Evolutionary conservation across 805 yeast species (phyloP), one percentile per base, ranked within the genome.

Genomic region (Monosporozyma siamensis): DNA sequence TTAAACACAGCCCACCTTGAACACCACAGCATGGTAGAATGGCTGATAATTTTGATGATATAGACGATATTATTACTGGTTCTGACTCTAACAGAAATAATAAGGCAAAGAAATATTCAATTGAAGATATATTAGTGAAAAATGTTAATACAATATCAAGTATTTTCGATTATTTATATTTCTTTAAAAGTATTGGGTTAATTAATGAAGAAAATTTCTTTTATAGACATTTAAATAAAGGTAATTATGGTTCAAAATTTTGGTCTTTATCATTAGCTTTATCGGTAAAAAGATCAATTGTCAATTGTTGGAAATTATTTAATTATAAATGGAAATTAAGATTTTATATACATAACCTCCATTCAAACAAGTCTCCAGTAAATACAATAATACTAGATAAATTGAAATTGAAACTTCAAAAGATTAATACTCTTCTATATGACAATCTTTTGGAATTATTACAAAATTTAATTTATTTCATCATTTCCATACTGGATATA

Each of bases 241-340:
- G 59, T 12, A 51, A 52, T 18, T 34, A 54, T 37, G 61, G 61
- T 12, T 54, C 59, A 3, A 58, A 53, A 34, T 23, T 58, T 10
- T 59, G 64, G 64, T 48, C 58, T 11, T 40, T 53, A 1, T 52
- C 62, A 1, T 41, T 56, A n/a, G 3, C 58, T 2, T 46, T 59
- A 15, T 47, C 59, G 2, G 40, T 49, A 2, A 43, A 61, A 37
- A 55, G 46, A 40, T 41, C 48, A 17, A 10, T 51, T 4, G 43
- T 48, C 12, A 14, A 39, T 22, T 12, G 27, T 24, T 14, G 40
- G 35, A 9, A 17, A 27, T 3, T 11, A 7, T 6, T 29, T 11
- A 29, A 29, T 15, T 29, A 29, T 29, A 29, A 29, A 15, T 20
- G 14, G 14, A 29, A 29, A 29, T 15, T 29, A 20, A 29, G 15